Conservation (phyloP, 2,329 filamentous ascomycete genomes). For the Colletotrichum paranaense region DNA sequence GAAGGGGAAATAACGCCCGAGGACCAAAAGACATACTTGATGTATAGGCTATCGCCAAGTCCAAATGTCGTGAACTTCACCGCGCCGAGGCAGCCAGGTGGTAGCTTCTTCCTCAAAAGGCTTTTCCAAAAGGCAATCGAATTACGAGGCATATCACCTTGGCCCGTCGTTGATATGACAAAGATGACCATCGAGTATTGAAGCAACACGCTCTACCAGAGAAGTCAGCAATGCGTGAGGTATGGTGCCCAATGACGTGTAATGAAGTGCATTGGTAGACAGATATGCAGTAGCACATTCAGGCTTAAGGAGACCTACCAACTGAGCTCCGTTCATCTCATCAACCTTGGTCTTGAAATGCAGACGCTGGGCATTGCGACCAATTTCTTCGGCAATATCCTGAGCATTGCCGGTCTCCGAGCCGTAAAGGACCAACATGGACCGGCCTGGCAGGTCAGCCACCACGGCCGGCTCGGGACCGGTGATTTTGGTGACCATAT, state of each 20-base stretch:
- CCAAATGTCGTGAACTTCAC: constrained; percentile 88
- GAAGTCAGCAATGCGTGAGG: constrained; percentile 7
- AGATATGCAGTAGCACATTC: neutral
- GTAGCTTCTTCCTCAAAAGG: constrained; percentile 82
- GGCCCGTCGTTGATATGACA: constrained; percentile 90
- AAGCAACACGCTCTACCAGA: constrained; percentile 60
- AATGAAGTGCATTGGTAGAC: neutral
- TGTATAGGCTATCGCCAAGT: constrained; percentile 93
- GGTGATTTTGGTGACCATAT: constrained; percentile 14
- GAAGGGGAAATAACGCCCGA: neutral
- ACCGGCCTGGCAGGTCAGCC: constrained; percentile 47
- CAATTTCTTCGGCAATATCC: constrained; percentile 89
- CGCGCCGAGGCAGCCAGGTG: constrained; percentile 73
- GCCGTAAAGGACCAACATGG: constrained; percentile 83
- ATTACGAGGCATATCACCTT: constrained; percentile 92
- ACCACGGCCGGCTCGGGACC: constrained; percentile 37
- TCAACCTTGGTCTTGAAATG: constrained; percentile 81
- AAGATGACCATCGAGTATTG: constrained; percentile 75
- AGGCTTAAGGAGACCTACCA: constrained; percentile 66
- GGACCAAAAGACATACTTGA: constrained; percentile 69
- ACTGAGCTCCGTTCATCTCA: constrained; percentile 80
- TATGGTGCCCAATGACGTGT: neutral
- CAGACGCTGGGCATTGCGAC: constrained; percentile 77
- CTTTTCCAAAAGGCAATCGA: constrained; percentile 85
- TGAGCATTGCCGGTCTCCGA: constrained; percentile 96